Conservation (phyloP, 106 monocot species). For the Narthecium ossifragum region DNA sequence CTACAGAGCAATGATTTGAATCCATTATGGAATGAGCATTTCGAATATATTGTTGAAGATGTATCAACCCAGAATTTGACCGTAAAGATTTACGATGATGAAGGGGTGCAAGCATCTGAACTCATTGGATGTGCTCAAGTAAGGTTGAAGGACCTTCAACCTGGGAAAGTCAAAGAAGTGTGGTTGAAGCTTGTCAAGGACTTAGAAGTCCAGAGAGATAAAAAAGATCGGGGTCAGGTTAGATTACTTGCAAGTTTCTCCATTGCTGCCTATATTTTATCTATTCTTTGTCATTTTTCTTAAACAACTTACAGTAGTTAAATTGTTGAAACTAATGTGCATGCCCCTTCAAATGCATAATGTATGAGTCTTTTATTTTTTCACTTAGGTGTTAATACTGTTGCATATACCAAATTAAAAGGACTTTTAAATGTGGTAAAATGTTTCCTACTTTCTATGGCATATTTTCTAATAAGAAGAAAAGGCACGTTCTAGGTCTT, state of each 20-base stretch:
- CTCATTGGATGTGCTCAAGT: constrained; percentile 82
- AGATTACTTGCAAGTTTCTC: neutral
- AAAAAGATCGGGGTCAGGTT: constrained; percentile 82
- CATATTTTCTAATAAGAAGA: no score
- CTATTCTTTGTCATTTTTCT: neutral
- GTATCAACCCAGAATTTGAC: constrained; percentile 58
- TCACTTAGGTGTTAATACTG: no score
- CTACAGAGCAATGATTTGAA: constrained; percentile 85
- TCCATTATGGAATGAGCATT: constrained; percentile 93
- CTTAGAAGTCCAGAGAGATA: constrained; percentile 83
- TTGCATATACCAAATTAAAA: no score
- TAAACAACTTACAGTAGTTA: no score
- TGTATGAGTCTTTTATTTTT: no score
- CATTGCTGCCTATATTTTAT: neutral
- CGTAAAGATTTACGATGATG: constrained; percentile 91
- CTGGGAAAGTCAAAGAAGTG: constrained; percentile 78
- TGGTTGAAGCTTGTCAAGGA: constrained; percentile 89
- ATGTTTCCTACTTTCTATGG: no score
- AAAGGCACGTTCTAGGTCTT: no score
- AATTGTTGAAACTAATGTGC: no score
- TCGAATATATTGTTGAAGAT: constrained; percentile 83
- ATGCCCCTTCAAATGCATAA: no score
- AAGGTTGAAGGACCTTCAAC: constrained; percentile 57
- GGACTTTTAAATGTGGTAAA: no score
- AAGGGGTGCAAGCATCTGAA: constrained; percentile 77